These are phyloP conservation scores for Gryganskiella cystojenkinii DNA, from an alignment of 192 early-diverging fungal genomes.

Conservation along the genomic window DNA sequence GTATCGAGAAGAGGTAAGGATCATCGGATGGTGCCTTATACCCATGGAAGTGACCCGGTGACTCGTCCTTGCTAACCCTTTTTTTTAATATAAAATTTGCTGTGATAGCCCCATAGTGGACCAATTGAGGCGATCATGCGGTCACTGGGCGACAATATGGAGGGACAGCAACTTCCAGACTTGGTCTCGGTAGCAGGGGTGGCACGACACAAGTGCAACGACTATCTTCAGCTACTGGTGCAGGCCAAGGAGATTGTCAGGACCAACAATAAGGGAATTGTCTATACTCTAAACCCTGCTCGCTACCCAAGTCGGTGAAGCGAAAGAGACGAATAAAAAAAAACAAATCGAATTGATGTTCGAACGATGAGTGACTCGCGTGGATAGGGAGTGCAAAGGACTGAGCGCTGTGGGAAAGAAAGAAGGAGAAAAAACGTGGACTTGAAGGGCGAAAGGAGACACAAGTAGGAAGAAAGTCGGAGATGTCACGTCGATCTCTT, in stretches of 20 bases:
- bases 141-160: constrained; percentile 34
- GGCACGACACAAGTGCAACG: constrained; percentile 45
- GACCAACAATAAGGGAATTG: constrained; percentile 36
- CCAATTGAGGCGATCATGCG: constrained; percentile 48
- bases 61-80: not conserved
- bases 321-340: too few species aligned
- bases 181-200: constrained; percentile 29
- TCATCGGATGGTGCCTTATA: too few species aligned
- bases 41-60: not conserved
- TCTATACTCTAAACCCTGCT: constrained; percentile 44
- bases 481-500: too few species aligned
- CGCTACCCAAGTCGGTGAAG: constrained; percentile 46
- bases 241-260: constrained; percentile 48
- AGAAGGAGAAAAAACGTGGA: too few species aligned
- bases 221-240: constrained; percentile 31
- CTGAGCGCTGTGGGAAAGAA: too few species aligned
- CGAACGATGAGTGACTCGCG: too few species aligned
- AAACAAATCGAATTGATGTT: too few species aligned
- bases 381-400: too few species aligned
- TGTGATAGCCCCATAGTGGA: constrained; percentile 30
- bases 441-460: too few species aligned
- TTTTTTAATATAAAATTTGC: not conserved
- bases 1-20: constrained; percentile 47
- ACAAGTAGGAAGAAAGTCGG: too few species aligned
- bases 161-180: constrained; percentile 29